These are phyloP conservation scores for Lachnellula arida DNA, from an alignment of 2,329 filamentous ascomycete species.

Conservation along the genomic window DNA sequence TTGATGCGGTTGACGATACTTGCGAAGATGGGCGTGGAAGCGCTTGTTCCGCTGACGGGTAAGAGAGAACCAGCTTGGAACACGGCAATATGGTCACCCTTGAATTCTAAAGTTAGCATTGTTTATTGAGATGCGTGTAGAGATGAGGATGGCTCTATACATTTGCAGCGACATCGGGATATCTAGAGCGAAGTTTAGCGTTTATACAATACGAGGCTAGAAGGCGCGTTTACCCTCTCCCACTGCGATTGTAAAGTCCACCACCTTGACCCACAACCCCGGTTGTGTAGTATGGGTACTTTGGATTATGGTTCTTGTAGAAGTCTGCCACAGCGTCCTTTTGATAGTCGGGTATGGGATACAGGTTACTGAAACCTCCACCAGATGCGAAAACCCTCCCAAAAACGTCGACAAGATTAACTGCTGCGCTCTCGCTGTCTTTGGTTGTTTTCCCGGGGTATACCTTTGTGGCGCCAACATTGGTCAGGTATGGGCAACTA, in stretches of 20 bases:
- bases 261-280: not conserved
- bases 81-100: not conserved
- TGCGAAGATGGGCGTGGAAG: not conserved
- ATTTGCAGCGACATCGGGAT: slow-evolving; percentile 37
- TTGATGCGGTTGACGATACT: not conserved
- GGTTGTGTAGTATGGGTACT: slow-evolving; percentile 23
- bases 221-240: slow-evolving; percentile 32
- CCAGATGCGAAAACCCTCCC: slow-evolving; percentile 39
- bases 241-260: slow-evolving; percentile 37
- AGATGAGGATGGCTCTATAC: not conserved
- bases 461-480: slow-evolving; percentile 57
- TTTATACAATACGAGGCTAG: not conserved
- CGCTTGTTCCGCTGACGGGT: not conserved
- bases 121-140: not conserved
- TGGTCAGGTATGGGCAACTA: slow-evolving; percentile 64
- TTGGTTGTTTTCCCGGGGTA: slow-evolving; percentile 40
- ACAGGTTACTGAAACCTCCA: slow-evolving; percentile 51
- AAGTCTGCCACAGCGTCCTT: slow-evolving; percentile 41
- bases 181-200: slow-evolving; percentile 20
- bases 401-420: slow-evolving; percentile 10
- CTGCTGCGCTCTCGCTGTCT: slow-evolving; percentile 24
- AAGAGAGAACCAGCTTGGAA: not conserved
- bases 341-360: slow-evolving; percentile 45
- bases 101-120: not conserved
- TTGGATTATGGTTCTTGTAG: slow-evolving; percentile 26